Base-by-base conservation (phyloP, 2,329 filamentous ascomycete genomes). In the Furcasterigmium sp. region DNA sequence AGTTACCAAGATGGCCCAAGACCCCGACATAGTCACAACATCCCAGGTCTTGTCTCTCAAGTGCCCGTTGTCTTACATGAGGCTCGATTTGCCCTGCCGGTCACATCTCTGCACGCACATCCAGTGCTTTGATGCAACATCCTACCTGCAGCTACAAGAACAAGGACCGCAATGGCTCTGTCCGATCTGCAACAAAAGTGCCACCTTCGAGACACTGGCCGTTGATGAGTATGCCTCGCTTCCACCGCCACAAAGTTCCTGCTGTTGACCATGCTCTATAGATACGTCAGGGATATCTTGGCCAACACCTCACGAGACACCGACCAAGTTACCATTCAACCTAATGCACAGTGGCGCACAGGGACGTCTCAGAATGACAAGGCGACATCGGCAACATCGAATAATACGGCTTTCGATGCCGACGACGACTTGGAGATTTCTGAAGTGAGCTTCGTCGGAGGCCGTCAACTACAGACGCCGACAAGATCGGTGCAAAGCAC, bases 81-180 rank as follows among this genome's bases (percentile, higher is more conserved):
- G 91, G 46, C 85, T 98, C 28, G 75, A 76, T 8, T 73, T 87
- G 14, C 93, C 93, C 1, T 89, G 89, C 53, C 83, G 93, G 26
- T 87, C 87, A 4, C 75, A 81, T 3, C 67, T 82, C 26, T 98
- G 93, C 67, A 84, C 80, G 3, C 93, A 98, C 61, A 87, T 93
- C 20, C 89, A 95, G 59, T 98, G 93, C 60, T 98, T 97, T 54
- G 93, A 98, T 61, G 91, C 87, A 3, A 84, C 81, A 3, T 94
- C 89, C 2, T 98, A 96, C 59, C 74, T 98, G 17, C 88, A 95
- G 55, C 69, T 98, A 21, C 91, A 97, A 60, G 90, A 97, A 60
- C 93, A 98, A 68, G 91, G 89, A 0, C 93, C 93, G 0, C 94
- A 93, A 15, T 98, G 93, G 93, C 75, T 82, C n/a, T 98, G 93